Evolutionary conservation across 257 asterid genomes (phyloP), one percentile per base, ranked within the genome.

Genomic region (Solanum arcanum): DNA sequence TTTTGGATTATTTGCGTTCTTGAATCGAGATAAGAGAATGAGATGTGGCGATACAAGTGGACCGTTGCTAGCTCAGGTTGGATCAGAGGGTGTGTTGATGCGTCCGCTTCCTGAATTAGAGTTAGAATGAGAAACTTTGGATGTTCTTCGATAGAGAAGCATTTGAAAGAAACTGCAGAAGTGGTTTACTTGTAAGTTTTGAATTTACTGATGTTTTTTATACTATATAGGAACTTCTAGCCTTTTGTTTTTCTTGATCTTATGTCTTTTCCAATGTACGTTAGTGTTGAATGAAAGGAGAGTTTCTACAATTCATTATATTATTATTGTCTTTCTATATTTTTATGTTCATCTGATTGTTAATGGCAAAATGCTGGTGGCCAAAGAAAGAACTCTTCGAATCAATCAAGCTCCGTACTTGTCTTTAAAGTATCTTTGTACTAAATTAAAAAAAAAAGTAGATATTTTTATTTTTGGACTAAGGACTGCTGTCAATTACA

Each of bases 21-120:
- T 93, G 94, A 87, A 91, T 85, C 87, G 89, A n/a, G 84, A 69
- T 68, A 73, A 87, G 92, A 92, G 86, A 33, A 49, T 82, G 91
- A 90, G 96, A 85, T 89, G 75, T 75, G 93, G 94, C 2, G 95
- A 94, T 88, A 86, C 88, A 16, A 90, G 92, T 87, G 96, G 94
- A 69, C 88, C 92, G 0, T 84, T 90, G 91, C 86, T 92, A 13
- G 89, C 92, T 39, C 90, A 90, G 87, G 86, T 92, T 86, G 92
- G 93, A 78, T 90, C 95, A 4, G 94, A 94, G 78, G 88, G 90
- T 33, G 35, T 33, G 35, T 3, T 33, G 1, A 33, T 33, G 5
- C 95, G 89, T 84, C 88, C 92, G 14, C 91, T 92, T 70, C 94
- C 98, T 83, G 96, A 94, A 70, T 87, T 92, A 83, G 98, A 95